Conservation (phyloP, 768 basidiomycete species). For the Steccherinum ochraceum region DNA sequence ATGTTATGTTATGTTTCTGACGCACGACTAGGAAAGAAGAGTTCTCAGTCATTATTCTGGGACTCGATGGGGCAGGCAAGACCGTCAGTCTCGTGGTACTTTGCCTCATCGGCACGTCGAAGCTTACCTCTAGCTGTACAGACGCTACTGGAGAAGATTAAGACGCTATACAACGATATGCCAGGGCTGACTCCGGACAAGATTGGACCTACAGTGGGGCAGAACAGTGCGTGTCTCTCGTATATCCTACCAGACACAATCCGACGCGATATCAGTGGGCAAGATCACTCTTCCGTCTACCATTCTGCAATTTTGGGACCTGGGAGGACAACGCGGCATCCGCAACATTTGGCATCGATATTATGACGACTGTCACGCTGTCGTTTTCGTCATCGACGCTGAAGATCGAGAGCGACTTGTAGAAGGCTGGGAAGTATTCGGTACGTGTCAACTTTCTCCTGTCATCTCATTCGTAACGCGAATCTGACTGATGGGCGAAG, state of each 20-base stretch:
- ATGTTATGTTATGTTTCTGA: neutral
- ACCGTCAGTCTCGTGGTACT: slow-evolving; percentile 42
- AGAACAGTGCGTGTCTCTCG: slow-evolving; percentile 69
- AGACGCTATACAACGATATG: slow-evolving; percentile 81
- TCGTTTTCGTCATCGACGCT: slow-evolving; percentile 93
- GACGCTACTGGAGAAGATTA: slow-evolving; percentile 91
- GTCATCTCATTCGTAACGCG: neutral
- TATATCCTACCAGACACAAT: neutral
- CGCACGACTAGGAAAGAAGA: slow-evolving; percentile 61
- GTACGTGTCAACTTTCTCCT: slow-evolving; percentile 38
- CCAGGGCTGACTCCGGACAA: slow-evolving; percentile 89
- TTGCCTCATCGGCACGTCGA: neutral
- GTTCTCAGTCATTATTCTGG: slow-evolving; percentile 93
- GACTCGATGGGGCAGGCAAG: slow-evolving; percentile 89
- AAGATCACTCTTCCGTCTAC: slow-evolving; percentile 91
- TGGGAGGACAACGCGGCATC: slow-evolving; percentile 93
- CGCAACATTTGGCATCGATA: slow-evolving; percentile 92
- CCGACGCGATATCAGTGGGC: slow-evolving; percentile 53
- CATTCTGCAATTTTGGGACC: slow-evolving; percentile 93
- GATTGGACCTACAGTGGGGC: slow-evolving; percentile 94
- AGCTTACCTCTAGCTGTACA: slow-evolving; percentile 21
- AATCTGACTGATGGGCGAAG: slow-evolving; percentile 12
- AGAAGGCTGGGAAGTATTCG: slow-evolving; percentile 97
- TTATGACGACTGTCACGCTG: slow-evolving; percentile 95
- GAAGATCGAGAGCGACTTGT: slow-evolving; percentile 81